A percentile compares a stretch with the other conserved stretches of the same genome.
These are phyloP conservation scores for Ascochyta koolunga DNA, from an alignment of 2,329 filamentous ascomycete genomes.

Conservation along the genomic window DNA sequence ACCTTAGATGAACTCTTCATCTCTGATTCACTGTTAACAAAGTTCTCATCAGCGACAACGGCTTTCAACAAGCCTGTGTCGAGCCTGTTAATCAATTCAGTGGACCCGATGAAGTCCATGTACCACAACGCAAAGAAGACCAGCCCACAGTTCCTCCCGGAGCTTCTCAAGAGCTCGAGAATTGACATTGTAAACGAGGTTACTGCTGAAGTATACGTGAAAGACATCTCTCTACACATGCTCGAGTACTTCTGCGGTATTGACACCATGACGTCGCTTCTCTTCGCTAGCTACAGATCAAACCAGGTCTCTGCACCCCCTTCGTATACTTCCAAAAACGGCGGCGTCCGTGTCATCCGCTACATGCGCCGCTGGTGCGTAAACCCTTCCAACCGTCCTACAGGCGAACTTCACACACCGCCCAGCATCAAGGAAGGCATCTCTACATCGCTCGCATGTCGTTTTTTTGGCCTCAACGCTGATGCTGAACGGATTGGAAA, in stretches of 20 bases:
- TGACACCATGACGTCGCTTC: background rate
- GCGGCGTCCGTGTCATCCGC: conserved; percentile 1
- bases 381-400: background rate
- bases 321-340: background rate
- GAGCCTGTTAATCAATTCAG: background rate
- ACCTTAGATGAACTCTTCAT: background rate
- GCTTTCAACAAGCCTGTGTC: background rate
- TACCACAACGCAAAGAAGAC: background rate
- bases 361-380: conserved; percentile 14
- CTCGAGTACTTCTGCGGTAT: conserved; percentile 1
- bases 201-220: background rate
- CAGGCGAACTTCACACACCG: conserved; percentile 4
- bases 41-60: background rate
- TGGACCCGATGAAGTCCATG: background rate
- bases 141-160: background rate
- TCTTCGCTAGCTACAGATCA: background rate
- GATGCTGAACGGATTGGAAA: conserved; percentile 6
- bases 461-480: background rate
- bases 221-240: background rate
- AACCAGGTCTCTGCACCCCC: background rate
- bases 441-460: conserved; percentile 5
- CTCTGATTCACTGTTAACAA: background rate
- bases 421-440: conserved; percentile 8
- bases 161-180: background rate
- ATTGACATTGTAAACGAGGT: background rate